These are phyloP conservation scores for Lecanicillium sp. DNA, from an alignment of 2,329 filamentous ascomycete species.

Conservation along the genomic window DNA sequence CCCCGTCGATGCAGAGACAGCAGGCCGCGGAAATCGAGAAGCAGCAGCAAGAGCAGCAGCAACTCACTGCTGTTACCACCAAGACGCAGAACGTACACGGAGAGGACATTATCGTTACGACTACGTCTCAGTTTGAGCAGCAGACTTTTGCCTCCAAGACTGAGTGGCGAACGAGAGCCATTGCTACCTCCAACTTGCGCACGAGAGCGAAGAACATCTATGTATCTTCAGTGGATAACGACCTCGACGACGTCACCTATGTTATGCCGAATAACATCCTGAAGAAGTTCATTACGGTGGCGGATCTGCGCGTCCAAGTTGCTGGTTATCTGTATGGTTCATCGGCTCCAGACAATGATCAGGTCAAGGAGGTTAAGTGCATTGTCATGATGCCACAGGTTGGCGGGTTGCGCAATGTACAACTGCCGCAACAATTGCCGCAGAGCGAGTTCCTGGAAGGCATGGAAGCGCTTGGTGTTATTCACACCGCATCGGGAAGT, in stretches of 20 bases:
- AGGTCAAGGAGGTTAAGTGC: slow-evolving; percentile 93
- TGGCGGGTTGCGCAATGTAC: slow-evolving; percentile 83
- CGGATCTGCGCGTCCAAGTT: slow-evolving; percentile 92
- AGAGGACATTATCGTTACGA: slow-evolving; percentile 96
- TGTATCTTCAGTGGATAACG: slow-evolving; percentile 90
- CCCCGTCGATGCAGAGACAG: slow-evolving; percentile 94
- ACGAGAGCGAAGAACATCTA: slow-evolving; percentile 97
- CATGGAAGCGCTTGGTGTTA: slow-evolving; percentile 86
- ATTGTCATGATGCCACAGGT: slow-evolving; percentile 98
- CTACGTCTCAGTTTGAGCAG: slow-evolving; percentile 95
- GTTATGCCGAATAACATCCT: slow-evolving; percentile 99
- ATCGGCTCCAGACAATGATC: slow-evolving; percentile 87
- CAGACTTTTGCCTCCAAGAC: slow-evolving; percentile 98
- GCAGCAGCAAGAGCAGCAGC: slow-evolving; percentile 93
- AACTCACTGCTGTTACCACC: slow-evolving; percentile 93
- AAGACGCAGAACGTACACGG: slow-evolving; percentile 97
- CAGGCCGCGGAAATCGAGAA: slow-evolving; percentile 98
- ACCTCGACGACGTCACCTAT: slow-evolving; percentile 86
- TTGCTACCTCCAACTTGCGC: slow-evolving; percentile 90
- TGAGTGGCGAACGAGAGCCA: slow-evolving; percentile 94
- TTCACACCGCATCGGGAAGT: slow-evolving; percentile 91
- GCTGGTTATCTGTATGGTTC: slow-evolving; percentile 91
- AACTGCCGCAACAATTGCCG: slow-evolving; percentile 81
- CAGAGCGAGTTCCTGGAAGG: slow-evolving; percentile 83
- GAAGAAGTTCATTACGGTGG: slow-evolving; percentile 96